Base-by-base conservation (phyloP, 2,329 filamentous ascomycete genomes). In the Claviceps purpurea region DNA sequence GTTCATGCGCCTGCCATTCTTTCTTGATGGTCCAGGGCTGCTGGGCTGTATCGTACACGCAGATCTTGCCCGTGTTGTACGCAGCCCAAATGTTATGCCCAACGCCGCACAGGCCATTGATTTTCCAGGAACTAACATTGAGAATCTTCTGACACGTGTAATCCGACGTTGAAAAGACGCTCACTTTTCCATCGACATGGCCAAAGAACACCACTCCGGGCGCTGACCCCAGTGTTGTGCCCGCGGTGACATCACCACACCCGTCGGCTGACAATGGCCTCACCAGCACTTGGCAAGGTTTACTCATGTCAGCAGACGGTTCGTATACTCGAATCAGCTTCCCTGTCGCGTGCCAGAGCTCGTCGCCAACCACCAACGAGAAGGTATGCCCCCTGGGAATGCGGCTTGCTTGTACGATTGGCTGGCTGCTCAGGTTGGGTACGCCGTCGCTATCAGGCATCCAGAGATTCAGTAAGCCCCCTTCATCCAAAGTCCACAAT, bases 401-500 rank as follows among this genome's bases (percentile, higher is more conserved):
- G 53, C 88, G 82, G 66, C 86, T 94, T 40, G 81, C 84, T 59
- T 86, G 84, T 37, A 72, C 69, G 39, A 72, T 69, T 22, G 88
- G 89, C 51, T 79, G 84, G 52, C 82, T 80, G 52, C 81, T 78
- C 34, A 97, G 69, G 55, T 81, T 91, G 1, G 90, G 89, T 30
- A 83, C 76, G 0, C 85, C 84, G 5, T 79, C 79, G 46, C 69
- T 69, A 60, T 89, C 87, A 4, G 90, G 84, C 1, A 81, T 82
- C 93, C 93, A 98, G 5, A 97, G 79, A 58, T 89, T 82, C 14
- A 98, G 71, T 46, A 85, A 87, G 11, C 93, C 93, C 47, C 85
- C 82, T 57, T 96, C 90, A 64, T 97, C 93, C 47, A 98, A 67
- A 0, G 90, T 90, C 93, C 93, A 98, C 65, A 98, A 79, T 61